Base-by-base conservation (phyloP, 108 stramenopile species). In the Cylindrotheca fusiformis region DNA sequence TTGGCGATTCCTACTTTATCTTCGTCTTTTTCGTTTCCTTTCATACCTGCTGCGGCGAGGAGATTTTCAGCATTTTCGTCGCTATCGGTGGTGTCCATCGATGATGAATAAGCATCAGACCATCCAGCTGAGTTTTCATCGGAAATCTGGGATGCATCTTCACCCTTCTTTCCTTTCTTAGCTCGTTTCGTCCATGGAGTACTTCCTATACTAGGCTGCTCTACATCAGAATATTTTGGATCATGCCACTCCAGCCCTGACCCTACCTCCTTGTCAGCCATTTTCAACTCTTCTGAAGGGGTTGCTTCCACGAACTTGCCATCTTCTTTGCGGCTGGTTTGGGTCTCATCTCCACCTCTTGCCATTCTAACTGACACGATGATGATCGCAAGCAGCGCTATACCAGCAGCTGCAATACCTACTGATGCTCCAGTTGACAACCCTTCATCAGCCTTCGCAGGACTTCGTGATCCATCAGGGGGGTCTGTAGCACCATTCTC, bases 41-140 rank as follows among this genome's bases (percentile, higher is more conserved):
- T 14, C 6, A 41, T 41, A 14, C 14, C 10, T 10, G 6, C 36
- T 41, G 36, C 36, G 6, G 14, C 14, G 14, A 10, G 6, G 6
- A 10, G 6, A 41, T 41, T 41, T 6, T 41, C 25, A 8, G 3
- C 8, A 2, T n/a, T 10, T 4, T 52, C 63, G 21, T 63, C 63
- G 19, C 49, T 48, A 27, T 48, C 31, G 20, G 36, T 25, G 31
- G 47, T 52, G 1, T 51, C 63, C 63, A 63, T 52, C 19, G 48
- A 49, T 30, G 63, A 63, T 5, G 63, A 49, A 29, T 63, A 63
- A n/a, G 63, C 49, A 21, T 63, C 63, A 12, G 63, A 63, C 63
- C 63, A 63, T 28, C 63, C 63, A 1, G 63, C 50, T 1, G 48
- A 46, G 1, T 46, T 49, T 61, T 61, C 60, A 49, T 52, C 28